Evolutionary conservation across 2,329 filamentous ascomycete genomes (phyloP), one percentile per base, ranked within the genome.

Genomic region (Epichloe coenophiala): DNA sequence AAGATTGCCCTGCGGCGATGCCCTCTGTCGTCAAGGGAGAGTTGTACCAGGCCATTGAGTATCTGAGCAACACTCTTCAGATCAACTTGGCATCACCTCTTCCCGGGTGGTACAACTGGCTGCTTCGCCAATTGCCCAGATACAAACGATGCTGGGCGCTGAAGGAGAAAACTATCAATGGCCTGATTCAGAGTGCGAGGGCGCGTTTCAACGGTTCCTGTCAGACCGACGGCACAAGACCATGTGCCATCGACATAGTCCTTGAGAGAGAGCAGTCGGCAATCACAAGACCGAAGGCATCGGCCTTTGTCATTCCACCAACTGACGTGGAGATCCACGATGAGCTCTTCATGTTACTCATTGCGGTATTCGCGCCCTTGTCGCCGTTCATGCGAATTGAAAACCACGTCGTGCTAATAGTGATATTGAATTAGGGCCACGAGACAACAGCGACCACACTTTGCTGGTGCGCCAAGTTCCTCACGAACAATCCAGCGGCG

Each of bases 381-480:
- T 15, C 5, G 15, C n/a, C 23, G 15, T 31, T 15, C 3, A 17
- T 31, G 19, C 21, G 2, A 23, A 13, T 11, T 19, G 3, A 13
- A 8, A 42, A 21, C 13, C 38, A 40, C 38, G 8, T 19, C 5
- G 15, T n/a, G 7, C 23, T 33, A 2, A 7, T 38, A 7, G 13
- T 51, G 27, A 12, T 17, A 21, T 33, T 2, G n/a, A 13, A 2
- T 17, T 36, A 55, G 52, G 58, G 60, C 7, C 56, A 61, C 36
- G 60, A 62, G 9, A 58, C 60, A 1, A 58, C 59, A 1, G 47
- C 50, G 7, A 53, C 53, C 15, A 53, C 56, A 3, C 46, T 61
- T 4, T 47, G 43, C 37, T 62, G 58, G 54, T 46, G 45, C 6
- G 37, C 54, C 21, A 62, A 60, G 50, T 54, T 57, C 27, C 42